Conservation (phyloP, 75 land plant genomes). For the Larix kaempferi region DNA sequence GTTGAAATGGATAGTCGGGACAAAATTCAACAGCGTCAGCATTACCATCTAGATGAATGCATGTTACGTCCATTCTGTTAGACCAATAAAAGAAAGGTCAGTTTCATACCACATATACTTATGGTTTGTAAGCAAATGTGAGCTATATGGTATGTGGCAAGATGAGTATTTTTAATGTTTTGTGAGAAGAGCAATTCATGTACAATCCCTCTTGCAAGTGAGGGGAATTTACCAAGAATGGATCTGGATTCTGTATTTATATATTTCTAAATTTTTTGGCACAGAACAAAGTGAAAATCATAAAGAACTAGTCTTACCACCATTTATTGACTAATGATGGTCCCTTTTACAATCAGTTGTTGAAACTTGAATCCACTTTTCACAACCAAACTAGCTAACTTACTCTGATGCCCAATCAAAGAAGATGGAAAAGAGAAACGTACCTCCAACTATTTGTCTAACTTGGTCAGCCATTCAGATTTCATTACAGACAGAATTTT, state of each 20-base stretch:
- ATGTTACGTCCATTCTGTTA: conserved; percentile 45
- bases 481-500: background rate
- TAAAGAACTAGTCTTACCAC: background rate
- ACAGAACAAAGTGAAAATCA: background rate
- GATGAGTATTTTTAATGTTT: background rate
- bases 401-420: background rate
- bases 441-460: no score
- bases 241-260: background rate
- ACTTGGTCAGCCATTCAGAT: background rate
- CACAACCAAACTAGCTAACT: background rate
- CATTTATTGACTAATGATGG: background rate
- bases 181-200: background rate
- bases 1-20: conserved; percentile 45
- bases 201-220: background rate
- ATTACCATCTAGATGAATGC: conserved; percentile 68
- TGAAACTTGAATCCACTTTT: background rate
- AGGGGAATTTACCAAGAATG: background rate
- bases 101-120: background rate
- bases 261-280: background rate
- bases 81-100: background rate
- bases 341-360: background rate
- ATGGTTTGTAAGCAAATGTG: background rate
- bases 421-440: no score
- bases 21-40: conserved; percentile 98
- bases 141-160: background rate